Evolutionary conservation across 805 yeast genomes (phyloP).

Genomic region (Diddensiella caesifluorescens): DNA sequence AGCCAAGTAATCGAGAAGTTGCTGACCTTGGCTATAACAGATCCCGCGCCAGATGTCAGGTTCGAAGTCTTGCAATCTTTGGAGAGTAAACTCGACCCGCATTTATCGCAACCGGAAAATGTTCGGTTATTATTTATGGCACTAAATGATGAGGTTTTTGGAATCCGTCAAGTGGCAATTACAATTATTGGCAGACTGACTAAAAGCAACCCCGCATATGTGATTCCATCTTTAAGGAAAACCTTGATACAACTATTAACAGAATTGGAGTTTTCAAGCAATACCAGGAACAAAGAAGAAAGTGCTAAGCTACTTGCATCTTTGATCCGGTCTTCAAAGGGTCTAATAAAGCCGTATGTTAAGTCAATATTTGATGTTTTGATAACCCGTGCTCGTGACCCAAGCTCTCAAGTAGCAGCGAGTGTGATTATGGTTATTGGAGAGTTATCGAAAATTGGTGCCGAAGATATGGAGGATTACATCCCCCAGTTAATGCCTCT

Average conservation of each 20-base stretch:
- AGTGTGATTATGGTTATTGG: slow-evolving; percentile 85
- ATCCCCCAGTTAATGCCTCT: slow-evolving; percentile 79
- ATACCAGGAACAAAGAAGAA: slow-evolving; percentile 76
- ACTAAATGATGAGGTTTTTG: slow-evolving; percentile 83
- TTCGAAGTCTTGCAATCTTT: slow-evolving; percentile 69
- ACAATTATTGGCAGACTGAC: slow-evolving; percentile 79
- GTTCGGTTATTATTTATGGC: slow-evolving; percentile 82
- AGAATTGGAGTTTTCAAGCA: slow-evolving; percentile 74
- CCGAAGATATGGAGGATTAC: slow-evolving; percentile 72
- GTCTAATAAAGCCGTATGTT: slow-evolving; percentile 83
- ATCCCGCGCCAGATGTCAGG: slow-evolving; percentile 80
- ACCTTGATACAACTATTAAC: slow-evolving; percentile 80
- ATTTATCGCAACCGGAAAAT: slow-evolving; percentile 88
- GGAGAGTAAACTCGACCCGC: slow-evolving; percentile 78
- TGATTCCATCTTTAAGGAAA: slow-evolving; percentile 87
- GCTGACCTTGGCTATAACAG: slow-evolving; percentile 79
- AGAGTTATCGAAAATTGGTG: slow-evolving; percentile 71
- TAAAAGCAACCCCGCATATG: slow-evolving; percentile 86
- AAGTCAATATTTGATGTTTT: slow-evolving; percentile 85
- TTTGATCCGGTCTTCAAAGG: slow-evolving; percentile 70
- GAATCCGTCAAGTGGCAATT: slow-evolving; percentile 72
- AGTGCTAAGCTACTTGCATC: slow-evolving; percentile 70
- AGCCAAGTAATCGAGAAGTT: slow-evolving; percentile 78
- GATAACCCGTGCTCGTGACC: slow-evolving; percentile 66
- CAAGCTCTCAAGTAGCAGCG: slow-evolving; percentile 76